Base-by-base conservation (phyloP, 208 protist genomes). In the Leishmania tropica region DNA sequence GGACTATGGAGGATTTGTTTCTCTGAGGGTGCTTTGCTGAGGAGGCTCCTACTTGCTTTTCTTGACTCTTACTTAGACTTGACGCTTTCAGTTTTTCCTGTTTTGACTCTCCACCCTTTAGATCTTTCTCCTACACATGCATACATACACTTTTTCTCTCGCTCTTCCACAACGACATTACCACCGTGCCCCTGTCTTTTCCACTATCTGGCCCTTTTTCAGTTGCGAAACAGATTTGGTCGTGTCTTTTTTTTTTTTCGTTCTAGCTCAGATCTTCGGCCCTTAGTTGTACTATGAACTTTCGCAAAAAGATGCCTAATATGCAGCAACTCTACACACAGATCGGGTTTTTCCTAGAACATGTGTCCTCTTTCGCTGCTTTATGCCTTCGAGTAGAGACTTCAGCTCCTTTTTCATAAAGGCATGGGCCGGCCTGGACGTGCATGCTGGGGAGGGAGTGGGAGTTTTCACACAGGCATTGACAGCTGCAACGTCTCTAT, bases 21-120 rank as follows among this genome's bases (percentile, higher is more conserved):
- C 21, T 28, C 5, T 37, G 68, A 58, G 64, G 35, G 58, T 81
- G 79, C 81, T 72, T 72, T 65, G 24, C 35, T 10, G 5, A 74
- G 47, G 53, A 67, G 31, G 42, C 47, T 19, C 37, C 54, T 48
- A 42, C 48, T 81, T 81, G 65, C 51, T 82, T 79, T 86, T 58
- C 31, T 65, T 54, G 10, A 40, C 37, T 31, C n/a, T 19, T 79
- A 42, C 24, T 45, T 81, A 76, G 68, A 76, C 72, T 45, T 45
- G n/a, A 15, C 17, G n/a, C 71, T 79, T 78, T 62, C 37, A 35
- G 21, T 31, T 67, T 45, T 15, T 51, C 58, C 28, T 47, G 10
- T 40, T 35, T 51, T n/a, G 24, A 68, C 42, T 71, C 42, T 67
- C 62, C 35, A 47, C 60, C 48, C 10, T 70, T 64, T 78, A 79